A percentile compares a stretch with the other conserved stretches of the same genome.
Conservation (phyloP, 1,284 basidiomycete genomes). For the Coniferiporia weirii region DNA sequence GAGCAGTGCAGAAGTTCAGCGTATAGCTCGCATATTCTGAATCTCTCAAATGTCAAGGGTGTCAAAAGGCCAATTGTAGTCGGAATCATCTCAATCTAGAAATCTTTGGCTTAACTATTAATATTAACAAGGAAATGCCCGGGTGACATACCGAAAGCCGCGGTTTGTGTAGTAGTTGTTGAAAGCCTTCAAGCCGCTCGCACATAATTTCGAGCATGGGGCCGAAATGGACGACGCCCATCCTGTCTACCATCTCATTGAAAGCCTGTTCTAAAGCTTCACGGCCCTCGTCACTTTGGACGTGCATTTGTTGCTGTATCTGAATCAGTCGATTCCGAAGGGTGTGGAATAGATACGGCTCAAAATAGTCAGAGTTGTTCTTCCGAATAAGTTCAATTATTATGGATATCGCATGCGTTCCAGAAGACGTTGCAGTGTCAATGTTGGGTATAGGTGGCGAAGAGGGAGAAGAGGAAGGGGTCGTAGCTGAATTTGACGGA, state of each 20-base stretch:
- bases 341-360: slow-evolving; percentile 97
- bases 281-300: slow-evolving; percentile 55
- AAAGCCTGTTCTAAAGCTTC: slow-evolving; percentile 76
- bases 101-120: slow-evolving; percentile 11
- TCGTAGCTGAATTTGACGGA: neutral
- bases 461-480: neutral
- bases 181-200: slow-evolving; percentile 66
- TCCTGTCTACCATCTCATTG: slow-evolving; percentile 81
- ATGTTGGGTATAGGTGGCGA: slow-evolving; percentile 48
- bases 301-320: slow-evolving; percentile 65
- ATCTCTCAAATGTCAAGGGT: slow-evolving; percentile 92
- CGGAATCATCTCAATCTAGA: slow-evolving; percentile 56
- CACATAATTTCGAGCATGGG: slow-evolving; percentile 77
- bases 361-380: slow-evolving; percentile 98
- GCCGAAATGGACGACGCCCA: slow-evolving; percentile 93
- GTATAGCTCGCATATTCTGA: slow-evolving; percentile 96
- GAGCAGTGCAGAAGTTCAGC: slow-evolving; percentile 97
- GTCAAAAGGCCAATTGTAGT: slow-evolving; percentile 67
- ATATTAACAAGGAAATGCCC: neutral
- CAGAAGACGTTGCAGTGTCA: slow-evolving; percentile 81
- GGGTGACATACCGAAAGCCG: slow-evolving; percentile 62
- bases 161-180: slow-evolving; percentile 68
- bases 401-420: slow-evolving; percentile 85
- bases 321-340: slow-evolving; percentile 86
- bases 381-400: slow-evolving; percentile 96